Conservation (phyloP, 2,329 filamentous ascomycete genomes). For the Ophiocordyceps camponoti-floridani region DNA sequence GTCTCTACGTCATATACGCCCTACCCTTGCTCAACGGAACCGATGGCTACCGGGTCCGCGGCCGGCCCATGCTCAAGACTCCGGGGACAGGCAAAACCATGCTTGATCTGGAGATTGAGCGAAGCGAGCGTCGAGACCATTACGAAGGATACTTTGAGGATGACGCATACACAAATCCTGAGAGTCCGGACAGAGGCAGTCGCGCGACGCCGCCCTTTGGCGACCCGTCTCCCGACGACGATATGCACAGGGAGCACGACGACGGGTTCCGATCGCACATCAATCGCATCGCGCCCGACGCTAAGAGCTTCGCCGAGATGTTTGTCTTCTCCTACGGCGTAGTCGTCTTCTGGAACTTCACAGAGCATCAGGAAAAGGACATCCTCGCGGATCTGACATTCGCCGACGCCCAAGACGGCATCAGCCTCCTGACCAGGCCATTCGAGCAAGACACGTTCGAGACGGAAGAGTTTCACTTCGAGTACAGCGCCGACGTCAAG, state of each 20-base stretch:
- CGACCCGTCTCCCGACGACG: slow-evolving; percentile 12
- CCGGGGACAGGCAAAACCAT: slow-evolving; percentile 80
- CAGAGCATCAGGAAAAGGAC: slow-evolving; percentile 88
- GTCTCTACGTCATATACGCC: slow-evolving; percentile 89
- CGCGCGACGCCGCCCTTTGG: slow-evolving; percentile 13
- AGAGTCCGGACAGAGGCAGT: slow-evolving; percentile 13
- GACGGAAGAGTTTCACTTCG: slow-evolving; percentile 96
- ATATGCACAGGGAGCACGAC: slow-evolving; percentile 14
- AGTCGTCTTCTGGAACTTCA: slow-evolving; percentile 98
- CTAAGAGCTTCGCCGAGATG: slow-evolving; percentile 77
- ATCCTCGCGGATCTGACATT: slow-evolving; percentile 91
- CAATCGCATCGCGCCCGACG: slow-evolving; percentile 47
- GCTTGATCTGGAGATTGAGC: slow-evolving; percentile 86
- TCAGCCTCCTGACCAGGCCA: slow-evolving; percentile 57
- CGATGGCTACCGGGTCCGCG: slow-evolving; percentile 76
- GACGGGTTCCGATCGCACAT: slow-evolving; percentile 28
- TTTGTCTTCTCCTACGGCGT: slow-evolving; percentile 96
- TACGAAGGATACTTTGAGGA: slow-evolving; percentile 83
- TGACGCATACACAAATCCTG: slow-evolving; percentile 31
- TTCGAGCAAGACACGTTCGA: slow-evolving; percentile 83
- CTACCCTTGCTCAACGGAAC: slow-evolving; percentile 69
- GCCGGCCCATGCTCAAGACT: slow-evolving; percentile 80
- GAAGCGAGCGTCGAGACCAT: slow-evolving; percentile 76
- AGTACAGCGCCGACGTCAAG: slow-evolving; percentile 76
- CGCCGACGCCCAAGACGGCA: slow-evolving; percentile 46